Conservation (phyloP, 495 filamentous ascomycete genomes). For the Aspergillus cavernicola region DNA sequence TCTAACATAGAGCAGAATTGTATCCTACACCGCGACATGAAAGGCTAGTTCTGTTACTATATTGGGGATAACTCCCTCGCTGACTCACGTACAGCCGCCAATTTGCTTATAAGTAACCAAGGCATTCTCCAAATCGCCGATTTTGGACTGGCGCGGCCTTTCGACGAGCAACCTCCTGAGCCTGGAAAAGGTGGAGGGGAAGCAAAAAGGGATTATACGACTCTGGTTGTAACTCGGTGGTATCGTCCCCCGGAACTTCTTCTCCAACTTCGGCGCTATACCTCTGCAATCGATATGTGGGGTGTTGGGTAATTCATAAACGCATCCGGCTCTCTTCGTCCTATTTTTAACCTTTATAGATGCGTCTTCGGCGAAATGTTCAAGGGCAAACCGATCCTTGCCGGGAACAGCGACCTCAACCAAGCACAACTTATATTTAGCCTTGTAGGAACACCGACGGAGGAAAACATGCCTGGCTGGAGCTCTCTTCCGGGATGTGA, state of each 20-base stretch:
- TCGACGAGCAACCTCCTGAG: constrained; percentile 78
- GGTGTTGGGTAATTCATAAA: constrained; percentile 69
- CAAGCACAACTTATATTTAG: constrained; percentile 90
- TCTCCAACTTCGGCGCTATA: constrained; percentile 81
- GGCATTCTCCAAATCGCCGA: constrained; percentile 96
- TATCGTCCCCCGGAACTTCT: constrained; percentile 94
- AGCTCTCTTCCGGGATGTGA: constrained; percentile 76
- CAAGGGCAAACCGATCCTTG: constrained; percentile 85
- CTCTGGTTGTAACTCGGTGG: constrained; percentile 93
- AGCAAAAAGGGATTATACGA: constrained; percentile 86
- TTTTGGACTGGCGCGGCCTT: constrained; percentile 92
- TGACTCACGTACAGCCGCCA: constrained; percentile 64
- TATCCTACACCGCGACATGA: constrained; percentile 97
- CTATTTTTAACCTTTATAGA: constrained; percentile 38
- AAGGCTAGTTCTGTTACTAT: constrained; percentile 42
- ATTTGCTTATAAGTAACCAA: constrained; percentile 91
- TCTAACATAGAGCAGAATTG: constrained; percentile 49
- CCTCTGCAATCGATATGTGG: constrained; percentile 97
- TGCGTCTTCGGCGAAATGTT: constrained; percentile 99
- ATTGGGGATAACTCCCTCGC: constrained; percentile 6
- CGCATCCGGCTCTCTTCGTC: constrained; percentile 17
- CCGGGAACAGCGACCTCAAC: constrained; percentile 82
- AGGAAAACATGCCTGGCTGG: constrained; percentile 94
- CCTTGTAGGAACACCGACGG: constrained; percentile 86
- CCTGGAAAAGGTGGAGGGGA: constrained; percentile 79